These are phyloP conservation scores for Lolium multiflorum DNA, from an alignment of 176 grass and related monocot species.

Conservation along the genomic window DNA sequence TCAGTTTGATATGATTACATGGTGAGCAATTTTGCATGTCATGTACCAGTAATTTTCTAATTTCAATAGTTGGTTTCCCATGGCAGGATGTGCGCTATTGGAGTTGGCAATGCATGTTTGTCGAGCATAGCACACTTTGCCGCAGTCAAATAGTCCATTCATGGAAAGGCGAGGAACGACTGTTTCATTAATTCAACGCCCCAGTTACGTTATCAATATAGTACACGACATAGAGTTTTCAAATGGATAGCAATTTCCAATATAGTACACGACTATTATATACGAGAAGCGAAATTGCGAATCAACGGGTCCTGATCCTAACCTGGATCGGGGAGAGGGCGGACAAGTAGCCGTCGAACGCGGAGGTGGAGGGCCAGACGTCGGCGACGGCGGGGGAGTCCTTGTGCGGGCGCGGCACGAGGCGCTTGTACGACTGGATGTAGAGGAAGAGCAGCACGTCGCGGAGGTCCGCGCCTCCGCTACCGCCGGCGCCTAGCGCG, in stretches of 20 bases:
- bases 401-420: conserved; percentile 86
- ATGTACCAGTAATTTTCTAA: conserved; percentile 25
- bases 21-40: background rate
- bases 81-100: background rate
- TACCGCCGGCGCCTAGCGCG: conserved; percentile 44
- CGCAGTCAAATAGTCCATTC: conserved; percentile 20
- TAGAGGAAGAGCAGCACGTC: conserved; percentile 92
- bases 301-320: conserved; percentile 11
- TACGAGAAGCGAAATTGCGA: background rate
- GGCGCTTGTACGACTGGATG: conserved; percentile 87
- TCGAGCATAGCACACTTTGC: background rate
- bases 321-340: conserved; percentile 98
- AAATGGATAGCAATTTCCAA: conserved; percentile 14
- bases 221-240: background rate
- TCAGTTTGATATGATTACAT: background rate
- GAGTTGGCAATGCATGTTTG: background rate
- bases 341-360: conserved; percentile 92
- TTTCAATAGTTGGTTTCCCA: background rate
- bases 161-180: background rate
- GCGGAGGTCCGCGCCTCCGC: conserved; percentile 56
- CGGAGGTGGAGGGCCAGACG: conserved; percentile 95
- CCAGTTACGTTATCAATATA: background rate
- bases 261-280: background rate
- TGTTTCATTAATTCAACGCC: background rate
- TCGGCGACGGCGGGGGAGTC: conserved; percentile 83